These are phyloP conservation scores for Backusella psychrophila DNA, from an alignment of 192 early-diverging fungal species.

Conservation along the genomic window DNA sequence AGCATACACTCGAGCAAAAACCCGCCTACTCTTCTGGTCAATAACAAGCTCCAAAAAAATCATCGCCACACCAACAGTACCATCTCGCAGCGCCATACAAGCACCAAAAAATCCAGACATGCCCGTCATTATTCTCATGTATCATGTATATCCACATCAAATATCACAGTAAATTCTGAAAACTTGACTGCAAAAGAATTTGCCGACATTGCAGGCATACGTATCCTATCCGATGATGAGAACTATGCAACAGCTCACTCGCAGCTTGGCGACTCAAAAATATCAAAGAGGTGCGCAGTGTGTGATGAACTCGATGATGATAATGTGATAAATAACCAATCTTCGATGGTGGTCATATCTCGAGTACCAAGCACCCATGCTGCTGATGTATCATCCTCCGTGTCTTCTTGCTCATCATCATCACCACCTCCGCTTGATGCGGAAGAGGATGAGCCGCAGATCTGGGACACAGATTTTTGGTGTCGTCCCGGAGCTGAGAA, in stretches of 20 bases:
- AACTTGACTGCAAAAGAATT: conserved; percentile 37
- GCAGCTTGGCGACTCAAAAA: not conserved
- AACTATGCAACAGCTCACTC: not conserved
- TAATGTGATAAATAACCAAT: not conserved
- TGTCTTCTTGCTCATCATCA: not conserved
- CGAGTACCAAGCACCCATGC: not conserved
- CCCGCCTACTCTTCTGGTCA: not conserved
- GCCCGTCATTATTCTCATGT: conserved; percentile 27
- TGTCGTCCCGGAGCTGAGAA: not conserved
- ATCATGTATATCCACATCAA: conserved; percentile 28
- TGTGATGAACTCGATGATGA: not conserved
- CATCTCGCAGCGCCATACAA: not conserved
- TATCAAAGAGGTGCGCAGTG: not conserved
- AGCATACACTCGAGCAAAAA: not conserved
- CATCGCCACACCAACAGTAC: conserved; percentile 25
- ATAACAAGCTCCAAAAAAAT: not conserved
- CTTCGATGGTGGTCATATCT: not conserved
- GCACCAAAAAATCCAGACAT: conserved; percentile 13
- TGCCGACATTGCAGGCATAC: conserved; percentile 34
- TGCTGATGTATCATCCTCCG: not conserved
- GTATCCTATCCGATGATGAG: conserved; percentile 24
- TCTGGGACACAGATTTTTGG: conserved; percentile 4
- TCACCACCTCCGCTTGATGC: not conserved
- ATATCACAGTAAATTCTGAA: conserved; percentile 36
- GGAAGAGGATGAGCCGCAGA: not conserved